Evolutionary conservation across 106 monocot species (phyloP), one percentile per base, ranked within the genome.

Genomic region (Amphibolis antarctica): DNA sequence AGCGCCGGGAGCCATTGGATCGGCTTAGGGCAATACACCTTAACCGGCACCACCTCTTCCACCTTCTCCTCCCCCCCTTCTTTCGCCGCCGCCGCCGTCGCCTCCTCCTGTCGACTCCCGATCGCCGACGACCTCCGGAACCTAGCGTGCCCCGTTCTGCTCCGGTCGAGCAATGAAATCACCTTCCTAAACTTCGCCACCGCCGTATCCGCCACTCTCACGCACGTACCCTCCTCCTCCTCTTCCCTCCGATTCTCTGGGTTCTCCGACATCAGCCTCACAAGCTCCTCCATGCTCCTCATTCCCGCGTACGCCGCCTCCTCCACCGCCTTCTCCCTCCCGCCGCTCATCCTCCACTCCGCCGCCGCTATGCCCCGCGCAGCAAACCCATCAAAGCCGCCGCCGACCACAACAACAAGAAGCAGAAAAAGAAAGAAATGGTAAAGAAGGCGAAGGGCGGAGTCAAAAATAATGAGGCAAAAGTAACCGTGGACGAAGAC

Each of bases 171-270:
- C 26, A 72, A 53, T 18, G 63, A 64, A 20, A 72, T 72, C 26
- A 72, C 53, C 64, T 63, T 72, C 53, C 42, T 51, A 29, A 72
- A 72, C 63, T 55, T 64, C 1, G 63, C 30, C 12, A 72, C 71
- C 18, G 71, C 71, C 19, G 12, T 44, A 12, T 59, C 69, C 6
- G 59, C 60, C 10, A 22, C 69, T 17, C 14, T 36, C 55, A 9
- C 7, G 53, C 55, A 72, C 14, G 53, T 43, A 14, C 24, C 44
- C 28, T 53, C 55, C 29, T 62, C 36, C 27, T 10, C n/a, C n/a
- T n/a, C n/a, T n/a, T n/a, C n/a, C n/a, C n/a, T 22, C 44, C 19
- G 26, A 36, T 19, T 0, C n/a, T n/a, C n/a, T 42, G 58, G 53
- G 55, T 69, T 17, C 9, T 43, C 12, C 10, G 71, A 72, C 15